A percentile compares a stretch with the other conserved stretches of the same genome.
Conservation (phyloP, 192 early-diverging fungal species). For the Linnemannia zychae region DNA sequence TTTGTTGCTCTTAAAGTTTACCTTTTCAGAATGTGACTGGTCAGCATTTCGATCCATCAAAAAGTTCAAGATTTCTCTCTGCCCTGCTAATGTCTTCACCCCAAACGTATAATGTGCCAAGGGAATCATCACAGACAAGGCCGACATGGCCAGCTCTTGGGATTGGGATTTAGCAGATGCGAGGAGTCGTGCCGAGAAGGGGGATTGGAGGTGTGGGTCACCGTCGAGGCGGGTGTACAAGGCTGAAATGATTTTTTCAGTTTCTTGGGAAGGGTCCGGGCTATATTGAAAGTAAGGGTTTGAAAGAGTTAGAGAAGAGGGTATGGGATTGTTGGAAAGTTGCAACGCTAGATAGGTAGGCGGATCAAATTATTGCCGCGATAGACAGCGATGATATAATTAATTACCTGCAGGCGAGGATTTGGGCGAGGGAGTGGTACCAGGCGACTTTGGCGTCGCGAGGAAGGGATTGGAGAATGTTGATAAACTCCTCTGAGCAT, state of each 20-base stretch:
- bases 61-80: constrained; percentile 29
- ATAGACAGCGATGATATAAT: no score
- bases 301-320: no score
- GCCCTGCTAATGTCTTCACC: constrained; percentile 27
- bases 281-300: background rate
- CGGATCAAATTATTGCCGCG: background rate
- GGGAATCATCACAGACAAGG: constrained; percentile 32
- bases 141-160: constrained; percentile 32
- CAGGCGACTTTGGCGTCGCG: constrained; percentile 40
- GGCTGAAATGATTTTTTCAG: background rate
- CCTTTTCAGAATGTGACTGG: constrained; percentile 43
- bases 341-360: background rate
- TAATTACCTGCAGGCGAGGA: constrained; percentile 43
- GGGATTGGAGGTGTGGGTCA: constrained; percentile 20
- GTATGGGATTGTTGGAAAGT: background rate
- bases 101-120: constrained; percentile 32
- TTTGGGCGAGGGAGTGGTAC: constrained; percentile 48
- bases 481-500: constrained; percentile 20
- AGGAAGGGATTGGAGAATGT: background rate
- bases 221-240: constrained; percentile 30
- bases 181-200: constrained; percentile 23
- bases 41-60: constrained; percentile 35
- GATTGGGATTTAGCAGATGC: constrained; percentile 42
- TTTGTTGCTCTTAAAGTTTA: no score
- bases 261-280: constrained; percentile 12